A percentile compares a stretch with the other conserved stretches of the same genome.
Evolutionary conservation across 2,329 filamentous ascomycete species (phyloP).

Genomic region (Neoarthrinium moseri): DNA sequence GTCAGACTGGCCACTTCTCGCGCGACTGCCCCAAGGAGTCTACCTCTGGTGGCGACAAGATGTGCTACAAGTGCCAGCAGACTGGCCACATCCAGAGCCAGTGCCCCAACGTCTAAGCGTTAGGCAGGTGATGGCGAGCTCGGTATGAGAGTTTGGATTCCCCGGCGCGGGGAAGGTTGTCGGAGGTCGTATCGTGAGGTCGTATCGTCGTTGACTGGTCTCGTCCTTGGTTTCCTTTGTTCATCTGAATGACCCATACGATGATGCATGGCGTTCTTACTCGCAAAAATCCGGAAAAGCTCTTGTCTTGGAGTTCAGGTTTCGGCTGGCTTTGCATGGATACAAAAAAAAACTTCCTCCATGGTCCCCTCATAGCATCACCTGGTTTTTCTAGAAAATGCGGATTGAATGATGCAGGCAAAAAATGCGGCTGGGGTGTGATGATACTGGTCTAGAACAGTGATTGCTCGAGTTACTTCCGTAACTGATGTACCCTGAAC

Average conservation of each 20-base stretch:
- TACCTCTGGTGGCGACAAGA: conserved; percentile 80
- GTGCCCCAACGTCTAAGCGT: conserved; percentile 69
- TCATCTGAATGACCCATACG: conserved; percentile 3
- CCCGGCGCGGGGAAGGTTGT: too few species aligned
- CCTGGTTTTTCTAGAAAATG: not conserved
- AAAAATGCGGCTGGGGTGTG: not conserved
- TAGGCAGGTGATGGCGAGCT: too few species aligned
- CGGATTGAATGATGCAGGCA: conserved; percentile 4
- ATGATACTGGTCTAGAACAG: not conserved
- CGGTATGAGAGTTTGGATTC: too few species aligned
- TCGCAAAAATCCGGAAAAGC: conserved; percentile 6
- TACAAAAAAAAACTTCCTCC: not conserved
- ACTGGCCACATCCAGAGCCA: conserved; percentile 87
- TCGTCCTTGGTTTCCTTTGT: not conserved
- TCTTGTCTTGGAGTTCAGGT: conserved; percentile 5
- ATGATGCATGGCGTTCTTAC: conserved; percentile 7
- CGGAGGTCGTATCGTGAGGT: too few species aligned
- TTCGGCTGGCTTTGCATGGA: conserved; percentile 9
- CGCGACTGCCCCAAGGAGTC: conserved; percentile 95
- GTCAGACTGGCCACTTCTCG: conserved; percentile 90
- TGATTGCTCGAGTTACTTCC: conserved; percentile 2
- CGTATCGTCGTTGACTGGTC: too few species aligned
- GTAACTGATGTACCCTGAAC: conserved; percentile 2
- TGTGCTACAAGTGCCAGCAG: conserved; percentile 95
- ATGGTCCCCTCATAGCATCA: not conserved